These are phyloP conservation scores for Blastobotrys petasosporus DNA, from an alignment of 1,139 yeast genomes.

Conservation along the genomic window DNA sequence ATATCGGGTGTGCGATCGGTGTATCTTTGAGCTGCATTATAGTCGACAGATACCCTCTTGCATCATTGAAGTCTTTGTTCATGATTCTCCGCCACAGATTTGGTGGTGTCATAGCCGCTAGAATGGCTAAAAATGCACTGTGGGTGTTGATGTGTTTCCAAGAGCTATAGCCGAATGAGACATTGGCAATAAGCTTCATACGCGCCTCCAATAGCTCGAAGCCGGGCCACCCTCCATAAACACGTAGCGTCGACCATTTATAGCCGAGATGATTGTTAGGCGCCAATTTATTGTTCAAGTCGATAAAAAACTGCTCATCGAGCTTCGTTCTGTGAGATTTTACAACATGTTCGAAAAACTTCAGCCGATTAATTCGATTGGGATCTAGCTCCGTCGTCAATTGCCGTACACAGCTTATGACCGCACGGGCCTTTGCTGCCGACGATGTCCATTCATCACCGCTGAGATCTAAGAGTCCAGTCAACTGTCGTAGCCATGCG, in stretches of 20 bases:
- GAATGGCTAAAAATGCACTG: conserved; percentile 3
- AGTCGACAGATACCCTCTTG: conserved; percentile 4
- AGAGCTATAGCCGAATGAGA: conserved; percentile 4
- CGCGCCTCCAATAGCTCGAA: conserved; percentile 5
- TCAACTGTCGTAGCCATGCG: neutral
- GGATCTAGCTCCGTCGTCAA: neutral
- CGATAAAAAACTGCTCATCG: neutral
- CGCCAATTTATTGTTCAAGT: conserved; percentile 4
- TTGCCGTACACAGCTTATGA: neutral
- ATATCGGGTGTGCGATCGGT: neutral
- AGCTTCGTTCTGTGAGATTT: neutral
- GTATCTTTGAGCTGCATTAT: conserved; percentile 4
- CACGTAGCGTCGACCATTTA: conserved; percentile 8
- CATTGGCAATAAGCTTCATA: conserved; percentile 7
- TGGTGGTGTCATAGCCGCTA: conserved; percentile 11
- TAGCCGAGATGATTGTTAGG: conserved; percentile 3
- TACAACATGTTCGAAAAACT: neutral
- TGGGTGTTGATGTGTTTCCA: conserved; percentile 5
- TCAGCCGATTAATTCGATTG: neutral
- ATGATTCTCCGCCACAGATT: conserved; percentile 6
- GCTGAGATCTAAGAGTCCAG: neutral
- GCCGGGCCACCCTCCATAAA: conserved; percentile 13
- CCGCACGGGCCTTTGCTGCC: neutral
- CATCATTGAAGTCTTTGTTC: conserved; percentile 1
- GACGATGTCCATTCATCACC: conserved; percentile 4